A percentile compares a stretch with the other conserved stretches of the same genome.
These are phyloP conservation scores for Sicyos edulis DNA, from an alignment of 306 rosid species.

Conservation along the genomic window DNA sequence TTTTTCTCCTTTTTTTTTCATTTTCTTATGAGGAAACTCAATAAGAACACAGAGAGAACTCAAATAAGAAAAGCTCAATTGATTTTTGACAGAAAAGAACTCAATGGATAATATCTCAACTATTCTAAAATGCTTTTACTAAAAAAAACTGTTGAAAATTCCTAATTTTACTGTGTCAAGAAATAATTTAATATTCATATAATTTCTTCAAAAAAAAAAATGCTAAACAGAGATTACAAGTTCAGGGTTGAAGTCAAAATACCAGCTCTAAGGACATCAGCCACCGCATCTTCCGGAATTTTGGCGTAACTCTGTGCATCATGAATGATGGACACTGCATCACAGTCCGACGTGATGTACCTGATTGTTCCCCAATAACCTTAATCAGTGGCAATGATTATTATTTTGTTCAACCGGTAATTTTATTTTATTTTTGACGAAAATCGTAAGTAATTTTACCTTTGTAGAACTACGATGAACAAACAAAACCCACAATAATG, in stretches of 20 bases:
- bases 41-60: too few species aligned
- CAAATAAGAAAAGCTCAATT: too few species aligned
- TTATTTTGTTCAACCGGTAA: background rate
- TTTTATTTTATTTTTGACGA: too few species aligned
- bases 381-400: background rate
- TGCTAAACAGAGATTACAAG: background rate
- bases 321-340: conserved; percentile 58
- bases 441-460: too few species aligned
- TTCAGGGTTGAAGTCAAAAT: background rate
- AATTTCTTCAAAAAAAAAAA: background rate
- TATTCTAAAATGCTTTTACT: too few species aligned
- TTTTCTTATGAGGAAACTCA: too few species aligned
- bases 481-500: background rate
- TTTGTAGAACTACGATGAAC: background rate
- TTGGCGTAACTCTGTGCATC: conserved; percentile 52
- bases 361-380: conserved; percentile 28
- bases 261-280: conserved; percentile 73
- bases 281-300: conserved; percentile 70
- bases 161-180: background rate
- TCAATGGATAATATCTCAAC: background rate
- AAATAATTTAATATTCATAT: background rate
- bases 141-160: background rate
- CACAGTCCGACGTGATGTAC: conserved; percentile 83
- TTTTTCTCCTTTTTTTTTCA: too few species aligned
- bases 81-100: background rate